A percentile compares a stretch with the other conserved stretches of the same genome.
Evolutionary conservation across 2,329 filamentous ascomycete species (phyloP).

Genomic region (Albifimbria verrucaria): DNA sequence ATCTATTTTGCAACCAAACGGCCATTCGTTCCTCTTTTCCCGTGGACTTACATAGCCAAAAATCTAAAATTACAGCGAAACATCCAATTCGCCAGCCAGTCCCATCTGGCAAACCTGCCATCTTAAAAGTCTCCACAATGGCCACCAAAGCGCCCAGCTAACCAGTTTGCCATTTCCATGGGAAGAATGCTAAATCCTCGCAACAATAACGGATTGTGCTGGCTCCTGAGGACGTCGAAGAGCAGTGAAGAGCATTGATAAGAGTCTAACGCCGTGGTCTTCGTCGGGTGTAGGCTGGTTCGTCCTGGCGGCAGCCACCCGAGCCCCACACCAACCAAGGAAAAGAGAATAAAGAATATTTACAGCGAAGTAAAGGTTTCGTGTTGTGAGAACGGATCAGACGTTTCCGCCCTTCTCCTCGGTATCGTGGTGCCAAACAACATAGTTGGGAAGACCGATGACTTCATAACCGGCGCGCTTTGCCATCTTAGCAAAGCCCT

Average conservation of each 20-base stretch:
- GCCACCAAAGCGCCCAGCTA: too few relatives aligned
- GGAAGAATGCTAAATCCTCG: too few relatives aligned
- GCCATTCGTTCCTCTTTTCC: constrained; percentile 1
- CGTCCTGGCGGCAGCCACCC: background rate
- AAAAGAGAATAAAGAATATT: background rate
- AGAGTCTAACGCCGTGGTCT: too few relatives aligned
- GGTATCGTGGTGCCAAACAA: constrained; percentile 98
- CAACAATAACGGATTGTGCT: too few relatives aligned
- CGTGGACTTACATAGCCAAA: constrained; percentile 20
- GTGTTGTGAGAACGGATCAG: constrained; percentile 22
- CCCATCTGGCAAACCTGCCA: too few relatives aligned
- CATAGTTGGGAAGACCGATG: constrained; percentile 90
- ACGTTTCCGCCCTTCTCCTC: constrained; percentile 86
- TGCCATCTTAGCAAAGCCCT: constrained; percentile 98
- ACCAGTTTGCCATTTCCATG: too few relatives aligned
- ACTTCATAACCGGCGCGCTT: constrained; percentile 93
- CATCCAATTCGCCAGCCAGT: constrained; percentile 15
- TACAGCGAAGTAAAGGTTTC: background rate
- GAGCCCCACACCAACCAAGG: background rate
- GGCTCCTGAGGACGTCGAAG: too few relatives aligned
- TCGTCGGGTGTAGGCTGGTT: background rate
- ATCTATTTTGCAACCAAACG: constrained; percentile 7
- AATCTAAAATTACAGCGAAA: constrained; percentile 26
- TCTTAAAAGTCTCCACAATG: too few relatives aligned
- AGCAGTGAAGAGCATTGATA: too few relatives aligned